phyloP scores from a whole-genome alignment of 345 rosid genomes.

The Lepidium sativum region DNA sequence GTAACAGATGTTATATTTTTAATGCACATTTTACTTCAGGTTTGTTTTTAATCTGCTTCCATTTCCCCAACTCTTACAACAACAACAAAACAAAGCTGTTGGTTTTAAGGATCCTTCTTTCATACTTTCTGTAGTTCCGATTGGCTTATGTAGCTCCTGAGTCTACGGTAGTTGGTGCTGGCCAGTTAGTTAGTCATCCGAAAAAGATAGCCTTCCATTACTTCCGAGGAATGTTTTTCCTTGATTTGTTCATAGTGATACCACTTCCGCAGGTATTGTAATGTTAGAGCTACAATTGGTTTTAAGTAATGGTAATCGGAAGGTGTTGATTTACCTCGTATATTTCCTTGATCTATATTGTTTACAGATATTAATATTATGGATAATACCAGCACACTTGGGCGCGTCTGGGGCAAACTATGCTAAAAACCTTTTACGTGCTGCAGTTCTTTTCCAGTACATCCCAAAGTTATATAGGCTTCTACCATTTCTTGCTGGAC shows the following conservation, averaged over 20 bases:
- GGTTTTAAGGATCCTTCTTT: not conserved
- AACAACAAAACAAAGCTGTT: not conserved
- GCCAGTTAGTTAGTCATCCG: slow-evolving; percentile 85
- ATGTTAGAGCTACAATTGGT: not conserved
- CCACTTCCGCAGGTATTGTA: slow-evolving; percentile 84
- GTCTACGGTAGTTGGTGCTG: slow-evolving; percentile 75
- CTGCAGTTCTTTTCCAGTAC: slow-evolving; percentile 59
- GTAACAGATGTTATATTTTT: slow-evolving; percentile 58
- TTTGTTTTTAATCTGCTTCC: slow-evolving; percentile 14
- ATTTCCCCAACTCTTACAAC: not conserved
- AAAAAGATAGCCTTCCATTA: slow-evolving; percentile 56
- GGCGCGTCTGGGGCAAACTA: slow-evolving; percentile 49
- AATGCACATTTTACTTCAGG: slow-evolving; percentile 80
- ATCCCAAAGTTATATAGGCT: slow-evolving; percentile 66
- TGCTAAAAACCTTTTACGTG: slow-evolving; percentile 58
- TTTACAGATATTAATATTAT: slow-evolving; percentile 49
- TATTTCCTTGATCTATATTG: not conserved
- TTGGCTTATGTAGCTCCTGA: slow-evolving; percentile 83
- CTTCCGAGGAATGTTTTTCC: slow-evolving; percentile 40
- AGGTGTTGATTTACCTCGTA: not conserved
- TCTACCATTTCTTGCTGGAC: slow-evolving; percentile 67
- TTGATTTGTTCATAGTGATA: slow-evolving; percentile 54
- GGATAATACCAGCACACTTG: slow-evolving; percentile 33
- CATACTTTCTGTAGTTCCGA: slow-evolving; percentile 50
- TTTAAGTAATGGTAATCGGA: not conserved